Evolutionary conservation across 164 flowering plant genomes (phyloP), one percentile per base, ranked within the genome.

Genomic region (Umbilicus rupestris): DNA sequence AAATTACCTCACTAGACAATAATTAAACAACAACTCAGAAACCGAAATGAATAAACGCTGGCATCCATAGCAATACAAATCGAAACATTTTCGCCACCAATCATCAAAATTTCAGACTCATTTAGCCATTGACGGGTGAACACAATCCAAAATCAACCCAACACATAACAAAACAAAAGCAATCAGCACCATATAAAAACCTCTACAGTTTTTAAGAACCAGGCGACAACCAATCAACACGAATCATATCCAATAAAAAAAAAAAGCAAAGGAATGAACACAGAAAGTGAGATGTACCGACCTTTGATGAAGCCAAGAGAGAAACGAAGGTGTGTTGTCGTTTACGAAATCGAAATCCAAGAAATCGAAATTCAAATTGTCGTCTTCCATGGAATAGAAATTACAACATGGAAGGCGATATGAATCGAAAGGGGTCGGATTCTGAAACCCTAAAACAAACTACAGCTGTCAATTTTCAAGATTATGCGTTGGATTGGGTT

Each of bases 281-380:
- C 1, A 52, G 12, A 24, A 11, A 52, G 30, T 6, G 58, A 24
- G 58, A 52, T 11, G 58, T 24, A 1, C 15, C 28, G 58, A 49
- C 55, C 55, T 20, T 55, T 55, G 60, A 55, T 55, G 28, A 16
- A 55, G 33, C 60, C 60, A 55, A 19, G 19, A 55, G 60, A 55
- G 60, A 55, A 26, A 19, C 5, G 60, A 55, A 26, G 60, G 60
- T 28, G 28, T 26, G 60, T 26, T 55, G 60, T 55, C 35, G 60
- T 28, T 28, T 11, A 30, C 19, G 31, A 55, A 26, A 12, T 55
- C 60, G 60, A 2, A 55, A 28, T 55, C 60, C 33, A 28, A 16
- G 17, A 55, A 55, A 55, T 55, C 60, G 19, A 55, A 24, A 50
- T 22, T 0, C 29, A 50, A 28, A 10, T 28, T 26, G 60, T 55